Evolutionary conservation across 202 grass and related monocot species (phyloP), one percentile per base, ranked within the genome.

Genomic region (Brachypodium distachyon): DNA sequence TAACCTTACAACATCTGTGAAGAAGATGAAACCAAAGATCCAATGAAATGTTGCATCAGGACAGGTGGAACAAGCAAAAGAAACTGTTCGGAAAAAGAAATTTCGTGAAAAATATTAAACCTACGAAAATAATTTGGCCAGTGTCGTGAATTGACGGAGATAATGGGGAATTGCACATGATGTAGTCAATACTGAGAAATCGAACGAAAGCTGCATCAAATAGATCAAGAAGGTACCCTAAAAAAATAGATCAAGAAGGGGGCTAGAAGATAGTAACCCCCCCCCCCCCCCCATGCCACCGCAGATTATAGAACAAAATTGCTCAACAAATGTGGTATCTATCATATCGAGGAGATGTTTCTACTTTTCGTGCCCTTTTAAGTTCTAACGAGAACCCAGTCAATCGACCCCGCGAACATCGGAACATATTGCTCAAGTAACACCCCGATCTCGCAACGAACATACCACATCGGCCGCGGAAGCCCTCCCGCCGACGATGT

Each of bases 401-500:
- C 11, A 29, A 61, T 27, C 21, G 34, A 3, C 1, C 17, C 12
- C 12, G 31, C 12, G 26, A 51, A 48, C 12, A 34, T 41, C n/a
- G n/a, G n/a, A n/a, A n/a, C n/a, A n/a, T n/a, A 80, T 32, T 51
- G 9, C 23, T 17, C 34, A 10, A 48, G 3, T 0, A 70, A 68
- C 3, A 13, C 19, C 33, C 44, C 59, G 9, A 67, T 77, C 42
- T 23, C 22, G 11, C 5, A 6, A 57, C 26, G 22, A 81, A 39
- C 78, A 37, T 87, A 87, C 84, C 84, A 18, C 73, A 18, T 72
- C 23, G 56, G 72, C 27, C 21, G 28, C 38, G 14, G 17, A 59
- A 17, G 61, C 54, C 67, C 46, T 76, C 44, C 36, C 61, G 64
- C 78, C 21, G 86, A 60, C 27, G 54, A 86, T 28, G 72, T 89